Conservation (phyloP, 179 eudicot genomes). For the Camellia oleifera region DNA sequence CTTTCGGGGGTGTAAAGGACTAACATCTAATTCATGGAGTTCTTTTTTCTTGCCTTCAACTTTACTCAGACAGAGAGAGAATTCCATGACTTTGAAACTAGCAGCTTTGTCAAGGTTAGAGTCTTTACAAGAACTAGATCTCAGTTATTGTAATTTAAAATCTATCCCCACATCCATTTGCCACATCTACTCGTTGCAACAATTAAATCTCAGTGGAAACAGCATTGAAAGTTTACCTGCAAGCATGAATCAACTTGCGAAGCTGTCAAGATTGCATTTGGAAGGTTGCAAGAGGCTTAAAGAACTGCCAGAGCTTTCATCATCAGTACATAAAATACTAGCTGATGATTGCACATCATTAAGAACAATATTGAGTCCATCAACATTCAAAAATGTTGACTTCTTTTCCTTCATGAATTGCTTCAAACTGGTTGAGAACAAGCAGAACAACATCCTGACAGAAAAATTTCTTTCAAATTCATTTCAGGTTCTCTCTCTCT, state of each 20-base stretch:
- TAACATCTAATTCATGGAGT: too few relatives aligned
- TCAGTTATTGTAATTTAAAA: background rate
- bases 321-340: background rate
- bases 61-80: too few relatives aligned
- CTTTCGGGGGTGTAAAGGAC: too few relatives aligned
- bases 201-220: background rate
- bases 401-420: background rate
- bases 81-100: too few relatives aligned
- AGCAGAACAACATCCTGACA: slow-evolving; percentile 1
- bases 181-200: background rate
- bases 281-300: background rate
- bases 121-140: too few relatives aligned
- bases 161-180: background rate
- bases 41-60: too few relatives aligned
- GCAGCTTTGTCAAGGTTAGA: too few relatives aligned
- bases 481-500: background rate
- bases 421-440: background rate
- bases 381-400: background rate
- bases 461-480: background rate
- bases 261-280: background rate
- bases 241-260: background rate
- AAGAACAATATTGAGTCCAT: background rate
- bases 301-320: slow-evolving; percentile 12
- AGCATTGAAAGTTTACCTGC: background rate
- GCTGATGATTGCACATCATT: background rate